Evolutionary conservation across 2,329 filamentous ascomycete genomes (phyloP).

Genomic region (Elsinoe necatrix): DNA sequence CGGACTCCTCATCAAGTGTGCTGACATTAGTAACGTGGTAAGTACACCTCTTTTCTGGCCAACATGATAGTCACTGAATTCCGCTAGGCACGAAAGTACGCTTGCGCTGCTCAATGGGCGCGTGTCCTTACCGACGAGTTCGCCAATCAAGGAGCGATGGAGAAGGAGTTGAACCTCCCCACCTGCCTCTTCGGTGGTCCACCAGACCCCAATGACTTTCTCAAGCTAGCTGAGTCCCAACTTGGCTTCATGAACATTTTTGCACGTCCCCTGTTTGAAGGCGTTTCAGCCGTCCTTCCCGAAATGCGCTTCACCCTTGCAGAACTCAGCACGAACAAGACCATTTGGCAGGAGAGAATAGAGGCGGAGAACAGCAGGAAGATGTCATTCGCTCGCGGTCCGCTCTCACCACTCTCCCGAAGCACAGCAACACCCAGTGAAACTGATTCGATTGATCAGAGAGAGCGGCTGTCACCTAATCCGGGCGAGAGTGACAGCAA

Average conservation of each 20-base stretch:
- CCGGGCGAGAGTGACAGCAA: slow-evolving; percentile 14
- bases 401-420: slow-evolving; percentile 20
- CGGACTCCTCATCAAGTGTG: slow-evolving; percentile 91
- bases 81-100: slow-evolving; percentile 66
- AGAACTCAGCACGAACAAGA: slow-evolving; percentile 70
- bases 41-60: slow-evolving; percentile 32
- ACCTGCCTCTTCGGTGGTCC: slow-evolving; percentile 75
- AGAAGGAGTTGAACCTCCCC: slow-evolving; percentile 74
- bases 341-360: slow-evolving; percentile 62
- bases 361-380: slow-evolving; percentile 51
- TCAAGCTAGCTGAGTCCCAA: slow-evolving; percentile 78
- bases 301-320: slow-evolving; percentile 74
- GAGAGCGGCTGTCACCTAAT: slow-evolving; percentile 15
- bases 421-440: slow-evolving; percentile 17
- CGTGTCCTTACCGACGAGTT: slow-evolving; percentile 93
- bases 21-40: slow-evolving; percentile 97
- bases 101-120: slow-evolving; percentile 81
- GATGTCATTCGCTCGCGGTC: slow-evolving; percentile 24
- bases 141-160: slow-evolving; percentile 85
- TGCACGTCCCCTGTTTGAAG: slow-evolving; percentile 82
- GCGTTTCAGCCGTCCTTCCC: slow-evolving; percentile 77
- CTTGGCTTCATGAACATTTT: slow-evolving; percentile 97
- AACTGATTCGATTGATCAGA: slow-evolving; percentile 17
- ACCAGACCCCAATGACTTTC: slow-evolving; percentile 70
- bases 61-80: slow-evolving; percentile 16